Evolutionary conservation across 2,329 filamentous ascomycete species (phyloP).

Genomic region (Fusarium sp.): DNA sequence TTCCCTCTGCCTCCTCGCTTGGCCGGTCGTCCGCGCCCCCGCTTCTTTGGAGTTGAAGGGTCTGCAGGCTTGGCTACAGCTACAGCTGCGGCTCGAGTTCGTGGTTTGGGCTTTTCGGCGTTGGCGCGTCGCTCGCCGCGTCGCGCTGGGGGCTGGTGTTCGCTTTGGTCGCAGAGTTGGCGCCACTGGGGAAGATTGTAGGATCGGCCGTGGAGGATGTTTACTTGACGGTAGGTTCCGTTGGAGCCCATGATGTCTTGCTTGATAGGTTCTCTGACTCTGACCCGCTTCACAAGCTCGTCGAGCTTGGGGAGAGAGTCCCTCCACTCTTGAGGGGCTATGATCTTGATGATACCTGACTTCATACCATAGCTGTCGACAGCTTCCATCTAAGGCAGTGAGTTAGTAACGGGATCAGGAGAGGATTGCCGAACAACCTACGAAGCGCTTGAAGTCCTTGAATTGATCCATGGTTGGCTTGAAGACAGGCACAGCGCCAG

Average conservation of each 20-base stretch:
- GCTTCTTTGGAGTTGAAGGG: conserved; percentile 53
- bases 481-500: conserved; percentile 92
- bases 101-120: conserved; percentile 62
- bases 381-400: conserved; percentile 71
- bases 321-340: conserved; percentile 94
- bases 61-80: conserved; percentile 48
- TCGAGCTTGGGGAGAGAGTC: conserved; percentile 81
- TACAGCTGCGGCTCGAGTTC: conserved; percentile 52
- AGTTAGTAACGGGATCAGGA: conserved; percentile 42
- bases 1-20: conserved; percentile 51
- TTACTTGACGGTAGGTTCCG: conserved; percentile 95
- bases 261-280: conserved; percentile 95
- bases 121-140: conserved; percentile 82
- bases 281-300: conserved; percentile 88
- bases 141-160: conserved; percentile 92
- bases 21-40: conserved; percentile 54
- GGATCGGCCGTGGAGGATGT: conserved; percentile 93
- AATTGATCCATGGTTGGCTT: conserved; percentile 96
- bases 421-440: conserved; percentile 58
- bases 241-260: conserved; percentile 97
- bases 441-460: conserved; percentile 90
- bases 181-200: conserved; percentile 99
- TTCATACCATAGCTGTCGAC: conserved; percentile 97
- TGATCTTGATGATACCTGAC: conserved; percentile 95
- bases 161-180: conserved; percentile 89